Evolutionary conservation across 306 rosid genomes (phyloP), one percentile per base, ranked within the genome.

Genomic region (Parietaria judaica): DNA sequence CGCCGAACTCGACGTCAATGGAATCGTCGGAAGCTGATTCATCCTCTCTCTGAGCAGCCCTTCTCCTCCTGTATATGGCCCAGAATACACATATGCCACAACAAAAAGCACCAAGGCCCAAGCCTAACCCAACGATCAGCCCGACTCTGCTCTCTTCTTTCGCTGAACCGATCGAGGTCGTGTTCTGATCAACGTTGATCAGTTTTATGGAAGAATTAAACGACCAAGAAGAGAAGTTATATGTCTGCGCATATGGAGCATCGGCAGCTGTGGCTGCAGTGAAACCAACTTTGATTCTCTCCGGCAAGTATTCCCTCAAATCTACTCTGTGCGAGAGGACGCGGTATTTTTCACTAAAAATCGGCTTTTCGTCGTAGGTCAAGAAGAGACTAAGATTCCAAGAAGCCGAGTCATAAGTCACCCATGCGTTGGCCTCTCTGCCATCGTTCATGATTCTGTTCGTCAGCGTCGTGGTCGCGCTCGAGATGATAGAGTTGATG

Each of bases 221-320:
- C 9, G 58, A 15, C 75, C 70, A 71, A 3, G 75, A 58, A 12
- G 2, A 13, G 13, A 71, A n/a, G 11, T 37, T 58, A 51, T 71
- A 65, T 6, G 36, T 12, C 56, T 65, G 54, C 14, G 0, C 1
- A 0, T 11, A 1, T 0, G 0, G 4, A 1, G 69, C 69, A 41
- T 23, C 31, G 31, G 2, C 2, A 23, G 31, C 31, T 0, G 73
- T 62, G 45, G 72, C 41, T 12, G 57, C 66, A 5, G 70, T 59
- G 54, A 57, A 67, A 23, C 71, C 66, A 16, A 59, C 10, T 23
- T 37, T 8, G 11, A 72, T 71, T 14, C 36, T 12, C 37, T 57
- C 61, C 0, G 70, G 78, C 35, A 73, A 52, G 11, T 41, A 31
- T 4, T 14, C 10, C 11, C 6, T 52, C 45, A 57, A 51, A 38